Conservation (phyloP, 257 asterid genomes). For the Lithospermum erythrorhizon region DNA sequence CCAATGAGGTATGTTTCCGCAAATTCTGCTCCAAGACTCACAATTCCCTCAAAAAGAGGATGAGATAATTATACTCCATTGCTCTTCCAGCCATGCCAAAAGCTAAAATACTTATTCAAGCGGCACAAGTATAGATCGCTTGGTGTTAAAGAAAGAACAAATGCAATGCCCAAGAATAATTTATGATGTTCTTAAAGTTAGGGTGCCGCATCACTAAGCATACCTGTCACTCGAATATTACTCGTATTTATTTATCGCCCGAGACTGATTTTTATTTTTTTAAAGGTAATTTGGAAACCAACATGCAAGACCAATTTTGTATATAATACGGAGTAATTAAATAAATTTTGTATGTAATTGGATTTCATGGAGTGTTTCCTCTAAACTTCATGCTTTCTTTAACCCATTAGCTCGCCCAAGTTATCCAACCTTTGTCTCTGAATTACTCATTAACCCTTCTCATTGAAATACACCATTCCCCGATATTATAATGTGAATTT, state of each 20-base stretch:
- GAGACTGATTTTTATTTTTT: too few species aligned
- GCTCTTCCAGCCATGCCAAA: conserved; percentile 8
- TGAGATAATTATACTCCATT: not conserved
- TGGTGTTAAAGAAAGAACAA: conserved; percentile 17
- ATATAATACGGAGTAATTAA: not conserved
- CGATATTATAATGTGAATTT: too few species aligned
- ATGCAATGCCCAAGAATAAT: conserved; percentile 19
- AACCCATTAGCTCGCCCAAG: too few species aligned
- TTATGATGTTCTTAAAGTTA: conserved; percentile 15
- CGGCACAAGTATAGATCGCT: conserved; percentile 5
- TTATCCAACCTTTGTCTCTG: too few species aligned
- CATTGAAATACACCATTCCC: too few species aligned
- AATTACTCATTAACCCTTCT: too few species aligned
- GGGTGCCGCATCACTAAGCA: too few species aligned
- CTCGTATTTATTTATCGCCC: too few species aligned
- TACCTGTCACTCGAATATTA: too few species aligned
- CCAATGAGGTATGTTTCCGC: not conserved
- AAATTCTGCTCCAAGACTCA: not conserved
- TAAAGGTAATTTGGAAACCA: conserved; percentile 13
- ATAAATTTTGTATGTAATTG: too few species aligned
- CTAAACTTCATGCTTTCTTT: too few species aligned
- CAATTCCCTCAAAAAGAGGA: not conserved
- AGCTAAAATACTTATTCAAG: conserved; percentile 11
- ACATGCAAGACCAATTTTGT: conserved; percentile 14
- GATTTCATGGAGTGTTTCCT: too few species aligned